Evolutionary conservation across 495 filamentous ascomycete species (phyloP).

Genomic region (Talaromyces nanjingensis): DNA sequence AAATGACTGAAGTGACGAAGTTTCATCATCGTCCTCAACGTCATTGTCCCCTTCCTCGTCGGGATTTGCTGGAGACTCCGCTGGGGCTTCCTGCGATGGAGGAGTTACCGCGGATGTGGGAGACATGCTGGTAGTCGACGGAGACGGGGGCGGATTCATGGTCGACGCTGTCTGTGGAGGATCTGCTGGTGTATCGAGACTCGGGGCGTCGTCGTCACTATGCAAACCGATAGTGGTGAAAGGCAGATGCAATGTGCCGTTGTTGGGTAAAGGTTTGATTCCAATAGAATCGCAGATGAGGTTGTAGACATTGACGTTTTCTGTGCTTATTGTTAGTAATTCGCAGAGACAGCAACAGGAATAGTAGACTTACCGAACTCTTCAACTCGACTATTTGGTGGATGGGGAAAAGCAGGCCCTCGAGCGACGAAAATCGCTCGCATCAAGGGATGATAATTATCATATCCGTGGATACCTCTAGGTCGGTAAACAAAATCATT

Average conservation of each 20-base stretch:
- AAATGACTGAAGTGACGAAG: constrained; percentile 11
- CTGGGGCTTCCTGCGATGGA: not conserved
- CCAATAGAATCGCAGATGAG: constrained; percentile 82
- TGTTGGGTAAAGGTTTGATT: constrained; percentile 62
- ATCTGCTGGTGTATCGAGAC: constrained; percentile 33
- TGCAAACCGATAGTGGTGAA: constrained; percentile 64
- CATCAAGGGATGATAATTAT: constrained; percentile 86
- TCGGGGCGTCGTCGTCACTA: constrained; percentile 34
- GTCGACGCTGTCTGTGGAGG: constrained; percentile 17
- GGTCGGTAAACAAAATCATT: constrained; percentile 64
- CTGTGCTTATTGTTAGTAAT: constrained; percentile 31
- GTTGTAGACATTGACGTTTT: constrained; percentile 95
- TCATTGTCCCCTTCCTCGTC: constrained; percentile 10
- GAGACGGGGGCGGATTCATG: not conserved
- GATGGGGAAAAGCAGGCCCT: constrained; percentile 82
- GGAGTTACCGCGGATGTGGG: not conserved
- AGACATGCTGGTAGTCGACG: constrained; percentile 7
- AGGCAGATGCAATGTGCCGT: constrained; percentile 80
- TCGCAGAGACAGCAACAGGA: not conserved
- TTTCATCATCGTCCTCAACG: constrained; percentile 14
- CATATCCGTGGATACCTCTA: constrained; percentile 79
- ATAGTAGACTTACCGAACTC: constrained; percentile 66
- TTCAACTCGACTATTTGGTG: constrained; percentile 70
- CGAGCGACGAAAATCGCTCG: constrained; percentile 84
- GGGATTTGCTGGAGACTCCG: not conserved